phyloP scores from a whole-genome alignment of 768 basidiomycete genomes.

The Macrocybe gigantea region DNA sequence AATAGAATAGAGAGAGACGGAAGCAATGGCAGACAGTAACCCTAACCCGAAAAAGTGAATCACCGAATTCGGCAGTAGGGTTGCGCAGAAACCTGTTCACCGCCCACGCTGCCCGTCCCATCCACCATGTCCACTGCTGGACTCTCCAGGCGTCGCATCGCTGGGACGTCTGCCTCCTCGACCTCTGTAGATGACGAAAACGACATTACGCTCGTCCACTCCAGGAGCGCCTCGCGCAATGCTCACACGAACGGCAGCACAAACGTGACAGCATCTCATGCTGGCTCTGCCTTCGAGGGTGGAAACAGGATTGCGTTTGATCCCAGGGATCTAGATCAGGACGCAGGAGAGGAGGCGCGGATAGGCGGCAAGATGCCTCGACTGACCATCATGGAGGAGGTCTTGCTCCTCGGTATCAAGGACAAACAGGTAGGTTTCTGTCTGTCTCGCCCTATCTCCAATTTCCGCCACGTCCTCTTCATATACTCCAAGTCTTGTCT shows the following conservation, averaged over 20 bases:
- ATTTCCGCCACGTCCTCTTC: not conserved
- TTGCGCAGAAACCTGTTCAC: too few species aligned
- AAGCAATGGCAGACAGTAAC: too few species aligned
- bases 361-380: constrained; percentile 71
- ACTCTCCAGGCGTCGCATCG: constrained; percentile 55
- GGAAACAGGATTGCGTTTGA: constrained; percentile 90
- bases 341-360: constrained; percentile 55
- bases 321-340: constrained; percentile 78
- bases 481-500: not conserved
- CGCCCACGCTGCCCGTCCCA: not conserved
- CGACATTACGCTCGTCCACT: constrained; percentile 4
- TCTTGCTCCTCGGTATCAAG: constrained; percentile 88
- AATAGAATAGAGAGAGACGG: too few species aligned
- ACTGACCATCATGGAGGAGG: constrained; percentile 96
- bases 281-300: constrained; percentile 80
- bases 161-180: constrained; percentile 29
- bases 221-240: constrained; percentile 14
- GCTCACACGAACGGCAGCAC: constrained; percentile 11
- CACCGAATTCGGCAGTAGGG: too few species aligned
- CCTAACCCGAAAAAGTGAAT: too few species aligned
- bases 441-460: not conserved
- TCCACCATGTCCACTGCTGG: constrained; percentile 41
- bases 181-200: constrained; percentile 30
- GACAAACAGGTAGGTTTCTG: constrained; percentile 77
- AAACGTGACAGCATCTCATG: constrained; percentile 24